phyloP scores from a whole-genome alignment of 2,329 filamentous ascomycete species.

The Sporothrix sp. region DNA sequence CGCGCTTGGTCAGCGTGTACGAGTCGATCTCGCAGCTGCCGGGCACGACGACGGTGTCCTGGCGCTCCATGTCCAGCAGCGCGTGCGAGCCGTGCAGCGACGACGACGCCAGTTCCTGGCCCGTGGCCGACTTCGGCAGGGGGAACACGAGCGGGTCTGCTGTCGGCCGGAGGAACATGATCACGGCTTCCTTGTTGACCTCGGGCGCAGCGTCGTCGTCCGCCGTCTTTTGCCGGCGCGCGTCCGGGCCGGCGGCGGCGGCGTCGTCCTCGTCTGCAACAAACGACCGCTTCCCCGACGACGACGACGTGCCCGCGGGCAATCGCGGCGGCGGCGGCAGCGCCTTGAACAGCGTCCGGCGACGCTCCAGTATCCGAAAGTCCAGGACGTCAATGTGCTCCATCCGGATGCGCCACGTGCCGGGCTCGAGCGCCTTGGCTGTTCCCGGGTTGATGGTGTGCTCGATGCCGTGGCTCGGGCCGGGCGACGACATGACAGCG shows the following conservation, averaged over 20 bases:
- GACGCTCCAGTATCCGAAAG: conserved; percentile 47
- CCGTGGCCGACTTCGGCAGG: conserved; percentile 36
- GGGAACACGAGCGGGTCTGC: conserved; percentile 44
- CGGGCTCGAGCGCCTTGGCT: conserved; percentile 40
- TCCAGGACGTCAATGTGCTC: conserved; percentile 42
- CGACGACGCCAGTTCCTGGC: conserved; percentile 38
- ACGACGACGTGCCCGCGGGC: conserved; percentile 27
- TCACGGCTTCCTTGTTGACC: conserved; percentile 37
- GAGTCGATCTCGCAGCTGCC: conserved; percentile 42
- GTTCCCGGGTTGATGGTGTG: conserved; percentile 32
- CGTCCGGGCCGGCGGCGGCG: conserved; percentile 25
- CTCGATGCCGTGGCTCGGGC: conserved; percentile 19
- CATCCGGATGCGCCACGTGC: conserved; percentile 48
- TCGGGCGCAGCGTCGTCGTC: conserved; percentile 16
- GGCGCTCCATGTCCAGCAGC: conserved; percentile 40
- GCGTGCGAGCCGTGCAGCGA: conserved; percentile 31
- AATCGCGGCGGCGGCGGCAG: conserved; percentile 13
- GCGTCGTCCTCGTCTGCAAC: conserved; percentile 33
- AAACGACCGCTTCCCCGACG: conserved; percentile 43
- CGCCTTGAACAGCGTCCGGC: conserved; percentile 25
- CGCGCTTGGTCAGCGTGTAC: conserved; percentile 45
- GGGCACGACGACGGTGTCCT: conserved; percentile 40
- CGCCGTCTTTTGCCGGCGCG: conserved; percentile 25
- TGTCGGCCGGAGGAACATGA: conserved; percentile 43
- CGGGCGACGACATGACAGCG: background rate